Evolutionary conservation across 2,329 filamentous ascomycete species (phyloP), one percentile per base, ranked within the genome.

Genomic region (Botrytis porri): DNA sequence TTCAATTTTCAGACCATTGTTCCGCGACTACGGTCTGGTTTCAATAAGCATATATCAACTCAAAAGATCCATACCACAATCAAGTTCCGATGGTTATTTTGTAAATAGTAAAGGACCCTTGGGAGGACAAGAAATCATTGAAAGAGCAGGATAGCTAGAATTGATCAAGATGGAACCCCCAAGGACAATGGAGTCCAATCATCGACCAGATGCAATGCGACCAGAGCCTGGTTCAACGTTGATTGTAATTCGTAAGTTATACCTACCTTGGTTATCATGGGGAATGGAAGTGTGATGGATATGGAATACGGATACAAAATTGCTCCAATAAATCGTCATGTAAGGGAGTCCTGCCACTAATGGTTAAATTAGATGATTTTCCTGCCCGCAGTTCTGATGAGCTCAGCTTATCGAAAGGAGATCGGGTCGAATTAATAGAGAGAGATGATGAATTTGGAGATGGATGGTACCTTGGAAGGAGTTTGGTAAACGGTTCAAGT

Each of bases 351-450:
- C 37, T 54, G 54, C n/a, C 35, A 41, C 45, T 69, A 37, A 62
- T 60, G 25, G 48, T 57, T 45, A 20, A 65, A 25, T 45, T 75
- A 97, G 94, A 99, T 84, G 94, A 98, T 83, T 98, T 99, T 82
- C 86, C 90, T 78, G 95, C 95, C 73, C 90, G 96, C 77, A 97
- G 94, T 82, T 92, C 93, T 73, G 96, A 99, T 83, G 96, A 99
- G 86, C 87, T 99, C 80, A 97, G 90, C 78, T 86, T 99, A 77
- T 86, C 89, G 72, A 97, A 97, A 80, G 95, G 93, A 78, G 93
- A 96, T 79, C 89, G 92, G 76, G 91, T 97, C 75, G 92, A 95
- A 84, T 84, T 97, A 75, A 89, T 95, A 76, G 93, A 96, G 83
- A 88, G 93, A 79, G 93, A 96, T 81, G 93, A 96, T 81, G 93